phyloP scores from a whole-genome alignment of 169 alveolate genomes.

The Hepatocystis sp. region DNA sequence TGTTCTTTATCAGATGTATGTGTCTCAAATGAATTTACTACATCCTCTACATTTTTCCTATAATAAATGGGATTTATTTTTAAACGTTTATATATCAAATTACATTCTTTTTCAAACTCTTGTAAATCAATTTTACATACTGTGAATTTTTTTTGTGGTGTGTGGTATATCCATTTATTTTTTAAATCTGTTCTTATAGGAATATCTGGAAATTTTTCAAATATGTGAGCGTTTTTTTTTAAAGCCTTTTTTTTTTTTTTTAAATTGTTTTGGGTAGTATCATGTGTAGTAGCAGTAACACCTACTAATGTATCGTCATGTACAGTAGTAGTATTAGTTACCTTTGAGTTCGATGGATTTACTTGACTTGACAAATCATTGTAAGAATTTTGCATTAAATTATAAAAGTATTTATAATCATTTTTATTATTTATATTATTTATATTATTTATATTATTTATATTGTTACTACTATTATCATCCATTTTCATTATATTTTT shows the following conservation, averaged over 20 bases:
- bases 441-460: too few species aligned
- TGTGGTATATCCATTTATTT: conserved; percentile 53
- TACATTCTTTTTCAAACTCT: conserved; percentile 89
- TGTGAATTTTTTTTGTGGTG: not conserved
- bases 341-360: not conserved
- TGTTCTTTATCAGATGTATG: too few species aligned
- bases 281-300: too few species aligned
- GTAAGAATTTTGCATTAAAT: too few species aligned
- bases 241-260: conserved; percentile 1
- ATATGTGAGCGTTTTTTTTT: conserved; percentile 17
- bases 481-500: conserved; percentile 24
- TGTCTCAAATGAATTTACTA: too few species aligned
- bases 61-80: not conserved
- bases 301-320: not conserved
- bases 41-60: not conserved
- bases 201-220: conserved; percentile 51
- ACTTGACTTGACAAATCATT: not conserved
- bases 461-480: not conserved
- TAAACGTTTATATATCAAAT: not conserved
- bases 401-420: too few species aligned
- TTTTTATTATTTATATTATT: too few species aligned
- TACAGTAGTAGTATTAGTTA: not conserved
- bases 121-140: conserved; percentile 75
- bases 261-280: not conserved
- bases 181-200: conserved; percentile 36